Evolutionary conservation across 306 rosid genomes (phyloP), one percentile per base, ranked within the genome.

Genomic region (Inga oerstediana): DNA sequence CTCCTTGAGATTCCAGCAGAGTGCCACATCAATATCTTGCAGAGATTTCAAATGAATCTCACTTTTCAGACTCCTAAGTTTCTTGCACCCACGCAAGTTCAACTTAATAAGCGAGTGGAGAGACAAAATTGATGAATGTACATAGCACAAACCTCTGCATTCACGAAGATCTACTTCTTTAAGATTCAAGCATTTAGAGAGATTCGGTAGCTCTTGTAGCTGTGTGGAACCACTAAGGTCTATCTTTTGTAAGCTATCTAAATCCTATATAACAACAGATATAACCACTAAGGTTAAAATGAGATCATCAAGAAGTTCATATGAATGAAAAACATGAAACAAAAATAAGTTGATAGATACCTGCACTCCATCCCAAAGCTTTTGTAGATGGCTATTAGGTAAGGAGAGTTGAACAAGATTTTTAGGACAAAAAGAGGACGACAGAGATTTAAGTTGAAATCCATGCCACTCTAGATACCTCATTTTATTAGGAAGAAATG

Each of bases 111-210:
- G 80, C 20, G 20, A 14, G 8, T 13, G 39, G 2, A 79, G 69
- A 65, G n/a, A 64, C 24, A 48, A 73, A 75, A 82, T 67, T 1
- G 80, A 62, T 2, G 80, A 7, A 61, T 78, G 88, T 37, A 85
- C 45, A 16, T 77, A 13, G 5, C 20, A 14, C 64, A 85, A 76
- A 76, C 61, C 76, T 24, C 6, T 6, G 8, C 61, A 73, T 1
- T 0, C 0, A 14, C 0, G 1, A 7, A 46, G 59, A 0, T 2
- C 0, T 32, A 32, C 34, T 15, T 0, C 7, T 46, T 80, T 69
- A 43, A 85, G 72, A 7, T n/a, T 44, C 7, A 19, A 72, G 54
- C 79, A 52, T 19, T 51, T 39, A 2, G 44, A 41, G 44, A 41
- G 5, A 7, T 41, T 4, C 1, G 44, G 44, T 0, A 41, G 44